Base-by-base conservation (phyloP, 2,329 filamentous ascomycete genomes). In the Chaetomium olivaceum region DNA sequence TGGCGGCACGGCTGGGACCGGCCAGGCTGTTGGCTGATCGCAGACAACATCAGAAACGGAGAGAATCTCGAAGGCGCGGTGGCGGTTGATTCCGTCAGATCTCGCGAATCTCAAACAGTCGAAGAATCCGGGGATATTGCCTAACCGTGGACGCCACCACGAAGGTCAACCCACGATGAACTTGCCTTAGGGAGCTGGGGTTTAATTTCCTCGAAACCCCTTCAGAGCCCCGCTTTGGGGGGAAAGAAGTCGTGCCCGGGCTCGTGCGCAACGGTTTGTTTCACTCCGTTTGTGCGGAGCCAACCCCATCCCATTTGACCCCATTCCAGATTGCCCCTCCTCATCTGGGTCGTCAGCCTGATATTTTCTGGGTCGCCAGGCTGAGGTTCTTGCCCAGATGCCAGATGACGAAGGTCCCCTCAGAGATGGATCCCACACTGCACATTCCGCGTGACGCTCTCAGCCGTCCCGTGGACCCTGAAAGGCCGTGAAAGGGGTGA, bases 401-500 rank as follows among this genome's bases (percentile, higher is more conserved):
- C 31, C 31, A 33, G 33, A 36, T 36, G 33, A 65, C 58, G 23
- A 16, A 33, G 19, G 16, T 16, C 33, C 56, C 19, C 21, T 54
- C 25, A 7, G 43, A 31, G 43, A 29, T 9, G 1, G n/a, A 62
- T 48, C 52, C 58, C 59, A 27, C 48, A 27, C 48, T 31, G 16
- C 33, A 7, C 6, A 5, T n/a, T 4, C 14, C 59, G 27, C 61
- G 39, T 66, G 64, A 58, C 48, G 50, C 11, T n/a, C 23, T 27
- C 33, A 52, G 54, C 14, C 25, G 54, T 48, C 54, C 31, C 43
- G 31, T 57, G 57, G 55, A n/a, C 56, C 56, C 56, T 58, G 33
- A 61, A 61, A 50, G 27, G 27, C 27, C 56, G 36, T 58, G 33
- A 61, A 61, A 39, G 23, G 51, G 61, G 57, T 51, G 8, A 33